Evolutionary conservation across 345 rosid species (phyloP), one percentile per base, ranked within the genome.

Genomic region (Lagerstroemia speciosa): DNA sequence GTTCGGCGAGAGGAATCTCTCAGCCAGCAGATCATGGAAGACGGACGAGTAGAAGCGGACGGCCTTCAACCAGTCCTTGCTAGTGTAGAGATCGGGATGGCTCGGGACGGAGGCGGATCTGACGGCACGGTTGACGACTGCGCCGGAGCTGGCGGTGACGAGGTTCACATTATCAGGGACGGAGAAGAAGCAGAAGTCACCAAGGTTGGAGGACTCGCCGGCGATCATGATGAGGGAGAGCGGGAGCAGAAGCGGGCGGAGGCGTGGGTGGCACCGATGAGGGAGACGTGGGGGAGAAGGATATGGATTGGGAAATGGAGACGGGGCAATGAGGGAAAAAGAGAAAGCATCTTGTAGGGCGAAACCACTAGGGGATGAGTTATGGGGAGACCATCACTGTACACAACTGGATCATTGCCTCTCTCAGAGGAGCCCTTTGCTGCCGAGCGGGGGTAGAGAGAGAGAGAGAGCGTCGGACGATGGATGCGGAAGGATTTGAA

Each of bases 211-310:
- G 22, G 98, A 83, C 75, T 92, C 98, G 27, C 99, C 99, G 67
- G 98, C 81, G 71, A 84, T 69, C 9, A 94, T 90, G 64, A 92
- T 91, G 11, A 95, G 82, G 79, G 85, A 95, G 61, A 95, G 80
- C 99, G 98, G 46, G 88, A 86, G 78, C 94, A 95, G 92, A 95
- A 95, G 30, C 99, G 97, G 64, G 99, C 92, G 57, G 99, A 87
- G 75, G 99, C 89, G 84, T 92, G 99, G 86, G 90, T 95, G 70
- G 90, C 98, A 72, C 99, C 99, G 89, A 92, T 57, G 79, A 94
- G 89, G 76, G 79, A 24, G 72, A 36, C 68, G 55, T 73, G 67
- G 37, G 67, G 62, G 38, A 22, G 19, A n/a, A 66, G 29, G 66
- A 70, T 27, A 26, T 45, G 69, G 80, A 78, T 72, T 22, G 73